phyloP scores from a whole-genome alignment of 495 filamentous ascomycete genomes.

The Acidiella bohemica region DNA sequence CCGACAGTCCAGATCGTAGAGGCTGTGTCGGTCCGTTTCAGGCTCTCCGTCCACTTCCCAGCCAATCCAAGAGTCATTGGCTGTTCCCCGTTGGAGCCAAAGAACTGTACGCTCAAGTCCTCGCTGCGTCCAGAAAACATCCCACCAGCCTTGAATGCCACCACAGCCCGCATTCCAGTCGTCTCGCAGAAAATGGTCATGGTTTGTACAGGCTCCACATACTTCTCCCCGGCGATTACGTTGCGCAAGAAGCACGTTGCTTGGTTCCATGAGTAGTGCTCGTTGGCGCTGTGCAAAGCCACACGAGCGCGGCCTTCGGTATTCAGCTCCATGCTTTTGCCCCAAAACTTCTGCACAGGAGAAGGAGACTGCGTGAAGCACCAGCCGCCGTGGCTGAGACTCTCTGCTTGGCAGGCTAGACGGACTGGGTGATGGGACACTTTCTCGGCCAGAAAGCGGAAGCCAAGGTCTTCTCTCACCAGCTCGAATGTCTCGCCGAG shows the following conservation, averaged over 20 bases:
- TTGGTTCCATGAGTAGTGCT: slow-evolving; percentile 69
- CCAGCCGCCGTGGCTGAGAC: slow-evolving; percentile 46
- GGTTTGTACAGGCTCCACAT: slow-evolving; percentile 83
- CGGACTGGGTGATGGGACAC: slow-evolving; percentile 83
- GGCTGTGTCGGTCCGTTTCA: slow-evolving; percentile 47
- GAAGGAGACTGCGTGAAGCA: slow-evolving; percentile 72
- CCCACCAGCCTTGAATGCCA: slow-evolving; percentile 81
- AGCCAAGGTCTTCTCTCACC: slow-evolving; percentile 75
- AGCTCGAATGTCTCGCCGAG: slow-evolving; percentile 93
- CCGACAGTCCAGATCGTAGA: slow-evolving; percentile 59
- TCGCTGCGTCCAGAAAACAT: slow-evolving; percentile 94
- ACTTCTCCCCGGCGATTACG: slow-evolving; percentile 95
- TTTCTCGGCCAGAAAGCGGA: slow-evolving; percentile 85
- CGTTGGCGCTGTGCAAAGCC: slow-evolving; percentile 52
- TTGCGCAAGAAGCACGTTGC: slow-evolving; percentile 87
- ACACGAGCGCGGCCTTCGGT: slow-evolving; percentile 79
- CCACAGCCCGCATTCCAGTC: slow-evolving; percentile 61
- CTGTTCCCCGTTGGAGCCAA: slow-evolving; percentile 45
- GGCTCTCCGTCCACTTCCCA: slow-evolving; percentile 72
- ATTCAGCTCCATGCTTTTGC: slow-evolving; percentile 82
- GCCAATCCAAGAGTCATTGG: slow-evolving; percentile 47
- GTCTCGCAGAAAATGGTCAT: slow-evolving; percentile 73
- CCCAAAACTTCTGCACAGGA: slow-evolving; percentile 96
- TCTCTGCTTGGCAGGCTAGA: slow-evolving; percentile 85
- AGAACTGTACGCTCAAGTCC: slow-evolving; percentile 64